Base-by-base conservation (phyloP, 129 eudicot genomes). In the Dittrichia graveolens region DNA sequence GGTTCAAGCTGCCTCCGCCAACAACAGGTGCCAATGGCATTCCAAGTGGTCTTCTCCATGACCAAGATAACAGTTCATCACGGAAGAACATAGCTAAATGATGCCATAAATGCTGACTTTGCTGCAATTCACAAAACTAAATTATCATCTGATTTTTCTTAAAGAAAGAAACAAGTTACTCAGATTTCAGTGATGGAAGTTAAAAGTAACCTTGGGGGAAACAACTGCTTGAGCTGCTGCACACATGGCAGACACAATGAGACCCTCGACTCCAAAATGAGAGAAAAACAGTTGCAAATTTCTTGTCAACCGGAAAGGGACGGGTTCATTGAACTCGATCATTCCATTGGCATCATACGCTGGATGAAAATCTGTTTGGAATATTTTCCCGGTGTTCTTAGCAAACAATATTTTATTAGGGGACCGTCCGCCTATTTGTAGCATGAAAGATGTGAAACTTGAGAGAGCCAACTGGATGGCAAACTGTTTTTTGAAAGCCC, bases 31-130 rank as follows among this genome's bases (percentile, higher is more conserved):
- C 88, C 68, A 88, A 46, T 4, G 97, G 96, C 85, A 87, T 86
- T 68, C 95, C 93, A 53, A 80, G 90, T 3, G 99, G 97, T 75
- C 96, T 86, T 78, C 99, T 90, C 96, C 96, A 95, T 15, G 97
- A 90, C 99, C 97, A 95, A 10, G 99, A 95, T 64, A 95, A 76
- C 76, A 95, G 76, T 65, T 95, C 99, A 78, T 95, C 99, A 34
- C 99, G 97, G 88, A 95, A 95, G 78, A 95, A 95, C 99, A 95
- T 95, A 0, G 99, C 96, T 68, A 95, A 65, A 79, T 95, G 99
- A 81, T 95, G 90, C 97, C 97, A 95, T 43, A 95, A 55, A 72
- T 90, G 99, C 76, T 90, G 89, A 69, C 80, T 88, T 95, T 95
- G 99, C 99, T 95, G 96, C 82, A 88, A 58, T 42, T n/a, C 16